Base-by-base conservation (phyloP, 1,139 yeast genomes). In the Zygotorulaspora mrakii region DNA sequence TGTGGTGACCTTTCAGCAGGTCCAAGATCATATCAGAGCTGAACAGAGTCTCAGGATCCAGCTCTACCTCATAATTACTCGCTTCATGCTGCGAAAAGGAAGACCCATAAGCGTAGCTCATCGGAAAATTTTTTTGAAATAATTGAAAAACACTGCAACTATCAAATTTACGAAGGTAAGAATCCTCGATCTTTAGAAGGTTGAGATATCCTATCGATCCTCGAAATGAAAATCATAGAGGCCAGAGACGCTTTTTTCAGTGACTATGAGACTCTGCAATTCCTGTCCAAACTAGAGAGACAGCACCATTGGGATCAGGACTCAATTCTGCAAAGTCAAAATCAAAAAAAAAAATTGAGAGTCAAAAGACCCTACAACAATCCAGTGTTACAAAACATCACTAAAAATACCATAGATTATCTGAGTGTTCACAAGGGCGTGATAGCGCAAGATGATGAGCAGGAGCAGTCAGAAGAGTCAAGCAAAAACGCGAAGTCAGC, bases 351-450 rank as follows among this genome's bases (percentile, higher is more conserved):
- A 24, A 47, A 42, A 8, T 48, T 50, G 23, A 57, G 50, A 24
- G 39, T 47, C 14, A 58, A 55, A 27, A 57, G 59, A 36, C 54
- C 61, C 2, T 61, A 61, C 42, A 60, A 63, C 32, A 53, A 60
- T 25, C 68, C 68, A 7, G 78, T 77, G 38, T 64, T 82, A 33
- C 96, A 89, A 52, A 73, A 76, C 10, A 73, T 87, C 31, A 76
- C 91, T 11, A 71, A 79, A 43, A 95, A 84, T 42, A 64, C 74
- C 7, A 52, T 66, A 5, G 50, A 62, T 4, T 70, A 69, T 43
- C 52, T 70, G 10, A 48, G 51, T 2, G 61, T 64, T 31, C 54
- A 62, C 17, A 53, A 62, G 29, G 50, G 54, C 11, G 40, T 40
- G 23, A 42, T 47, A n/a, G 33, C 48, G 9, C 52, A 49, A 31